Evolutionary conservation across 2,329 filamentous ascomycete genomes (phyloP).

Genomic region (Talaromyces sp.): DNA sequence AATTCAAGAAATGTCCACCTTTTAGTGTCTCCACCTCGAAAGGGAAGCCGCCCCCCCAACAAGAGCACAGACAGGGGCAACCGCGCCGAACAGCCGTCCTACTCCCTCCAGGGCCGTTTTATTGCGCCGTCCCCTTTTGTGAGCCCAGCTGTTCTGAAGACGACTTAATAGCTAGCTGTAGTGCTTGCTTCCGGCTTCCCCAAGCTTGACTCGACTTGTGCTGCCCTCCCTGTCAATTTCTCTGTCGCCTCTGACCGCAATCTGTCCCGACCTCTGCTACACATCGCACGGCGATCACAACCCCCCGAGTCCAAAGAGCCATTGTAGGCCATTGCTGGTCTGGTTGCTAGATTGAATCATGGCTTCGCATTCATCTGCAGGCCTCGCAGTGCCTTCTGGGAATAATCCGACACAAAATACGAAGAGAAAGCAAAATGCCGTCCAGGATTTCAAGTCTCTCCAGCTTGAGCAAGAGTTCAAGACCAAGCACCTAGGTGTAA

Average conservation of each 20-base stretch:
- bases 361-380: background rate
- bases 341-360: background rate
- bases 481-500: conserved; percentile 38
- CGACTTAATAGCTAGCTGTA: conserved; percentile 16
- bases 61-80: conserved; percentile 29
- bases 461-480: conserved; percentile 43
- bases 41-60: conserved; percentile 23
- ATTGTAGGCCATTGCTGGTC: background rate
- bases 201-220: conserved; percentile 3
- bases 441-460: conserved; percentile 32
- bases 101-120: conserved; percentile 6
- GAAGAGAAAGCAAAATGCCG: conserved; percentile 27
- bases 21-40: conserved; percentile 10
- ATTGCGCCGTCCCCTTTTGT: conserved; percentile 3
- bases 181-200: conserved; percentile 25
- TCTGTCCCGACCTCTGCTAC: background rate
- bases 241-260: background rate
- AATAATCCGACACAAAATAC: conserved; percentile 2
- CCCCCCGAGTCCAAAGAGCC: background rate
- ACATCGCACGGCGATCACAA: background rate
- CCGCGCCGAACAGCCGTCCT: conserved; percentile 7
- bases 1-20: conserved; percentile 18
- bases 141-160: conserved; percentile 3
- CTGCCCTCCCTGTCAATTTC: background rate
- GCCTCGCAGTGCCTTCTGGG: background rate